Evolutionary conservation across 768 basidiomycete species (phyloP).

Genomic region (Rhizopogon vulgaris): DNA sequence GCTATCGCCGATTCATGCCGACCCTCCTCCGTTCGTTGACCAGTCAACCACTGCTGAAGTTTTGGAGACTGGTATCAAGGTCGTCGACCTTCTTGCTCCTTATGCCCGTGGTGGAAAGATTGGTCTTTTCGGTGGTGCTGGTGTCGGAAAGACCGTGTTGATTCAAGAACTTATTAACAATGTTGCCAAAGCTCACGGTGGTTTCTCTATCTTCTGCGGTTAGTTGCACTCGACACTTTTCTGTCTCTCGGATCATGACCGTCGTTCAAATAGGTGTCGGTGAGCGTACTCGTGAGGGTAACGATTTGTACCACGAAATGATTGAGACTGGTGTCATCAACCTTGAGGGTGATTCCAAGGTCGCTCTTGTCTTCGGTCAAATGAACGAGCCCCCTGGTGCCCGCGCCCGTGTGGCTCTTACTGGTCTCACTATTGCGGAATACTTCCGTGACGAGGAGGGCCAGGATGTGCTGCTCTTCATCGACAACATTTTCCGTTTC

Average conservation of each 20-base stretch:
- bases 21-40: slow-evolving; percentile 95
- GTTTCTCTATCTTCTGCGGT: slow-evolving; percentile 99
- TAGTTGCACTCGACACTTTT: slow-evolving; percentile 16
- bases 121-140: slow-evolving; percentile 99
- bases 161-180: slow-evolving; percentile 99
- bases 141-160: slow-evolving; percentile 99
- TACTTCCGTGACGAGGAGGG: slow-evolving; percentile 99
- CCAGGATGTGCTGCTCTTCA: slow-evolving; percentile 99
- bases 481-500: slow-evolving; percentile 99
- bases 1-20: slow-evolving; percentile 90
- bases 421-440: slow-evolving; percentile 98
- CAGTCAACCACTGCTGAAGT: slow-evolving; percentile 99
- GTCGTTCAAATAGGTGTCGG: slow-evolving; percentile 71
- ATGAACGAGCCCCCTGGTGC: slow-evolving; percentile 99
- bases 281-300: slow-evolving; percentile 99
- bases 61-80: slow-evolving; percentile 99
- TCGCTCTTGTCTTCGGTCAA: slow-evolving; percentile 99
- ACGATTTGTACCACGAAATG: slow-evolving; percentile 99
- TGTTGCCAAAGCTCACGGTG: slow-evolving; percentile 99
- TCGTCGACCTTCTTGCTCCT: slow-evolving; percentile 98
- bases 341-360: slow-evolving; percentile 99
- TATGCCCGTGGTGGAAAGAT: slow-evolving; percentile 99
- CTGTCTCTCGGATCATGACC: not conserved
- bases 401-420: slow-evolving; percentile 99
- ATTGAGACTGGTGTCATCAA: slow-evolving; percentile 99